Base-by-base conservation (phyloP, 495 filamentous ascomycete species). In the Trichoderma gamsii region DNA sequence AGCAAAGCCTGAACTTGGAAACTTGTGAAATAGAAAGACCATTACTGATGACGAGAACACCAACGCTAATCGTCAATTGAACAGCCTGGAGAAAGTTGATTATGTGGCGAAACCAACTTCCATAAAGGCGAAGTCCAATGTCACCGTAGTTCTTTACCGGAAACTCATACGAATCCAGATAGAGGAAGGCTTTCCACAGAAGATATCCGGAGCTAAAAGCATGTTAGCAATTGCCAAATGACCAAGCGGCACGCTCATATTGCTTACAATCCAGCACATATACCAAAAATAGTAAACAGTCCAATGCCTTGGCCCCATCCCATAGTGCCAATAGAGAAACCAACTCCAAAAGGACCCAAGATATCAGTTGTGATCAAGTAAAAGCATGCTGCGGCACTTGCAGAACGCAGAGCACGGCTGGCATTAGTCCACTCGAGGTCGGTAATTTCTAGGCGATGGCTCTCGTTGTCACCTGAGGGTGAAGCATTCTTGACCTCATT, bases 321-420 rank as follows among this genome's bases (percentile, higher is more conserved):
- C 71, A 83, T 65, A 18, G 77, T 78, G 18, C 78, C 75, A 73
- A 79, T 74, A 12, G 78, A 71, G 68, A 72, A 80, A 68, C 76
- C 76, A 18, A 76, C 75, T 63, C 72, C 76, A 69, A 81, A 87
- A 0, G 85, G 84, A 38, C 85, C 85, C 7, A 87, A 74, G 67
- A 87, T 84, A 69, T 85, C 84, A 21, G 84, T 86, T 2, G 83
- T 83, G 66, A 84, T 82, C 25, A 84, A 74, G 71, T 79, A 86
- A 76, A 84, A 82, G 21, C 56, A 72, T 68, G 66, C 73, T 67
- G 65, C 75, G 75, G 75, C 78, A 61, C 56, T 61, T 0, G 56
- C 56, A 16, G 56, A 61, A 61, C 56, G 56, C 25, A 61, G 29
- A 15, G 56, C 56, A 9, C 56, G 56, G 56, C 56, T 61, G 27